These are phyloP conservation scores for Wickerhamomyces sydowiorum DNA, from an alignment of 805 yeast species.

Conservation along the genomic window DNA sequence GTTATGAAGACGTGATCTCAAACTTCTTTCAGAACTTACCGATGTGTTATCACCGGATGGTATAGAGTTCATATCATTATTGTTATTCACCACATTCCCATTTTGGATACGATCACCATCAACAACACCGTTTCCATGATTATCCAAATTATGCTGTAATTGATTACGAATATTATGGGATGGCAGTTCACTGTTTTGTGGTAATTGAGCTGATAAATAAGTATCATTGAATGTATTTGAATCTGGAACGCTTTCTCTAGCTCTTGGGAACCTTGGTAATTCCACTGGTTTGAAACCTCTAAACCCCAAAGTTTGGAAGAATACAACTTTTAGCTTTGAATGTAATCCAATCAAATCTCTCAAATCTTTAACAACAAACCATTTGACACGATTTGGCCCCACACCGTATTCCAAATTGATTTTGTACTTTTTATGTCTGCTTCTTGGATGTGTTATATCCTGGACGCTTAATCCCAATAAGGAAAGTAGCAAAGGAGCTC, in stretches of 20 bases:
- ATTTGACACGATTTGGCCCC: conserved; percentile 68
- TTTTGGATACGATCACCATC: not conserved
- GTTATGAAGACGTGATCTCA: conserved; percentile 11
- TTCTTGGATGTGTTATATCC: conserved; percentile 34
- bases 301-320: conserved; percentile 31
- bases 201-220: conserved; percentile 14
- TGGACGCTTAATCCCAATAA: conserved; percentile 62
- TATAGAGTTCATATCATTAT: not conserved
- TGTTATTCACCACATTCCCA: not conserved
- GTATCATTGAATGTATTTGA: conserved; percentile 17
- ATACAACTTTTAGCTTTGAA: conserved; percentile 52
- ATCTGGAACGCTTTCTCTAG: conserved; percentile 2
- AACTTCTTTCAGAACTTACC: conserved; percentile 1
- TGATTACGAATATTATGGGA: not conserved
- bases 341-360: conserved; percentile 72
- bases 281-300: conserved; percentile 22
- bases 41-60: not conserved
- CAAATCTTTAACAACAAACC: conserved; percentile 72
- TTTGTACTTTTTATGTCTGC: conserved; percentile 38
- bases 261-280: conserved; percentile 33
- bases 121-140: not conserved
- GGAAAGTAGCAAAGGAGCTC: conserved; percentile 79
- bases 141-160: not conserved
- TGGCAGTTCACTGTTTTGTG: not conserved
- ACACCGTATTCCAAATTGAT: conserved; percentile 89